Percentiles rank a stretch among this genome's conserved stretches.
These are phyloP conservation scores for Mycena floridula DNA, from an alignment of 768 basidiomycete genomes.

Conservation along the genomic window DNA sequence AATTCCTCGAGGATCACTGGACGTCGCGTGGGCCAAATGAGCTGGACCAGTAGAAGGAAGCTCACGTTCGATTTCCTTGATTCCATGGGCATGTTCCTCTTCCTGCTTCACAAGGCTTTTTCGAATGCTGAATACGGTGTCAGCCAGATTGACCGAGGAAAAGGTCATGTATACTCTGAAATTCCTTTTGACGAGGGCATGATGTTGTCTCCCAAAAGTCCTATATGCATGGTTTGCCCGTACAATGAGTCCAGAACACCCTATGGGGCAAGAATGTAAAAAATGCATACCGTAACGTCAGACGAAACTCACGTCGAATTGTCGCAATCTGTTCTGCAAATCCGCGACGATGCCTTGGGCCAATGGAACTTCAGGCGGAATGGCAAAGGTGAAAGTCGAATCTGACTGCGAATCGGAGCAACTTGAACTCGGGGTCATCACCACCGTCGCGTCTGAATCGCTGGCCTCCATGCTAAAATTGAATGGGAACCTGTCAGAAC, in stretches of 20 bases:
- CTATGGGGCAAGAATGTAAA: background rate
- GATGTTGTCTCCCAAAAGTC: background rate
- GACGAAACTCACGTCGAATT: too few species aligned
- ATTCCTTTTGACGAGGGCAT: background rate
- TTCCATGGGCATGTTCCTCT: constrained; percentile 32
- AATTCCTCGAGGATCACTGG: constrained; percentile 43
- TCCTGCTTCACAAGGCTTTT: constrained; percentile 24
- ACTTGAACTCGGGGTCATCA: too few species aligned
- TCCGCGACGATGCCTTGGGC: too few species aligned
- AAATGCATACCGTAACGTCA: too few species aligned
- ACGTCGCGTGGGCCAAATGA: background rate
- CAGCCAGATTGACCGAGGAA: background rate
- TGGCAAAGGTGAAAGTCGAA: too few species aligned
- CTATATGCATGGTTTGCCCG: background rate
- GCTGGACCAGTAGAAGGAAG: background rate
- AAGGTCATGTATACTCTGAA: background rate
- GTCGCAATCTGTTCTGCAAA: too few species aligned
- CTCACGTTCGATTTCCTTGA: constrained; percentile 45
- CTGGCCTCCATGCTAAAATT: too few species aligned
- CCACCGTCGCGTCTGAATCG: too few species aligned
- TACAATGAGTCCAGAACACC: constrained; percentile 9
- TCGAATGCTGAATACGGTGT: background rate
- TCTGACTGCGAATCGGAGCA: too few species aligned
- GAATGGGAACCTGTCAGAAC: too few species aligned
- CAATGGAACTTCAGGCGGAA: too few species aligned